Percentiles rank a stretch among this genome's conserved stretches.
phyloP scores from a whole-genome alignment of 176 grass and related monocot species.

The Hordeum marinum region DNA sequence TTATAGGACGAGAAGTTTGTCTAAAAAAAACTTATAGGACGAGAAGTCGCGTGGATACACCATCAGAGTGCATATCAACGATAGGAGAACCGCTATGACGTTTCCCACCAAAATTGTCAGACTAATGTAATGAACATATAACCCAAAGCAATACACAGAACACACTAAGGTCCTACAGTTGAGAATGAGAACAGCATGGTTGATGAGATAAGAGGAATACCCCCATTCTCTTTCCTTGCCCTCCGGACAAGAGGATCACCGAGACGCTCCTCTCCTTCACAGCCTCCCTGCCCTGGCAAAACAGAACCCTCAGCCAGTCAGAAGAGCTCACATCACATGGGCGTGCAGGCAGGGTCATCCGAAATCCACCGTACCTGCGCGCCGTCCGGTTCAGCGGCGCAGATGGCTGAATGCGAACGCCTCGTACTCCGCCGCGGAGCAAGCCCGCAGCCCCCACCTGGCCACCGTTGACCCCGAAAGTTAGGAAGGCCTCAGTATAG shows the following conservation, averaged over 20 bases:
- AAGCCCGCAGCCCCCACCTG: slow-evolving; percentile 31
- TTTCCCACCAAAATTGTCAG: neutral
- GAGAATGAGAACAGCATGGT: too few species aligned
- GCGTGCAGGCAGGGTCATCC: too few species aligned
- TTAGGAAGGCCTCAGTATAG: neutral
- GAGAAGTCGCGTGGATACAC: neutral
- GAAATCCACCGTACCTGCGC: slow-evolving; percentile 22
- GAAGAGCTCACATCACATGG: too few species aligned
- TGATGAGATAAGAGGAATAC: too few species aligned
- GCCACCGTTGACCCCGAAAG: neutral
- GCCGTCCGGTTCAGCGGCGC: slow-evolving; percentile 17
- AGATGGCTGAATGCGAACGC: neutral
- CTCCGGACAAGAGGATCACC: slow-evolving; percentile 86
- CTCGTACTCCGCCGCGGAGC: neutral
- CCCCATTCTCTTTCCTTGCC: slow-evolving; percentile 85
- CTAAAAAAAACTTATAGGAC: too few species aligned
- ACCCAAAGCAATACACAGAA: neutral
- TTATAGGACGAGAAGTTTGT: too few species aligned
- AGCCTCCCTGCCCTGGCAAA: slow-evolving; percentile 30
- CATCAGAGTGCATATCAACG: neutral
- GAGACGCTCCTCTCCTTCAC: slow-evolving; percentile 89
- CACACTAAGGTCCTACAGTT: too few species aligned
- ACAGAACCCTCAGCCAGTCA: neutral
- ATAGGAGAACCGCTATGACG: neutral
- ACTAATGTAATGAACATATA: neutral